Evolutionary conservation across 2,329 filamentous ascomycete genomes (phyloP).

Genomic region (Aspergillus sp.): DNA sequence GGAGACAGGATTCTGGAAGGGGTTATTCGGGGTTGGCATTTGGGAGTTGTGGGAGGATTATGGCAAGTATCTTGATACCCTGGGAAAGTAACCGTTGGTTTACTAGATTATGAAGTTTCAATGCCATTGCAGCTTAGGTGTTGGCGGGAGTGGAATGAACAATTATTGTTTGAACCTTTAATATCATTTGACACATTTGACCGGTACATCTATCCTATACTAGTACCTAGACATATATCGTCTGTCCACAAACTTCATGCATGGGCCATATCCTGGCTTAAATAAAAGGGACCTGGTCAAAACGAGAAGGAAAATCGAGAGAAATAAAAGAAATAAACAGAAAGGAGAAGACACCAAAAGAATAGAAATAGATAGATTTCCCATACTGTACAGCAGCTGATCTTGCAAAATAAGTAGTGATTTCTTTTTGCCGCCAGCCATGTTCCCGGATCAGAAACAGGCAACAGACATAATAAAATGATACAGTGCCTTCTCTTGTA

Average conservation of each 20-base stretch:
- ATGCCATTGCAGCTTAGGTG: not conserved
- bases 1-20: slow-evolving; percentile 27
- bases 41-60: slow-evolving; percentile 73
- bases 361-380: slow-evolving; percentile 28
- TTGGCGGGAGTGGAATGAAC: not conserved
- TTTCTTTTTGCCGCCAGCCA: slow-evolving; percentile 1
- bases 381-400: slow-evolving; percentile 37
- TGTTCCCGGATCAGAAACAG: too few species aligned
- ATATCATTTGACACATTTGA: not conserved
- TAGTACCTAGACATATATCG: slow-evolving; percentile 7
- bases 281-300: slow-evolving; percentile 4
- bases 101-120: not conserved
- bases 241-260: slow-evolving; percentile 5
- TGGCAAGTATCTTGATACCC: slow-evolving; percentile 41
- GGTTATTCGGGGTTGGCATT: slow-evolving; percentile 62
- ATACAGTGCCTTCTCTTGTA: slow-evolving; percentile 3
- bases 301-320: slow-evolving; percentile 5
- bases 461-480: slow-evolving; percentile 10
- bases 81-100: not conserved
- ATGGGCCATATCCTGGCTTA: too few species aligned
- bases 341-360: slow-evolving; percentile 24
- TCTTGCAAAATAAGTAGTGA: slow-evolving; percentile 24
- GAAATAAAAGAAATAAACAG: slow-evolving; percentile 10
- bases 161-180: not conserved
- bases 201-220: not conserved